phyloP scores from a whole-genome alignment of 352 stramenopile genomes.

The Globisporangium okanoganense region DNA sequence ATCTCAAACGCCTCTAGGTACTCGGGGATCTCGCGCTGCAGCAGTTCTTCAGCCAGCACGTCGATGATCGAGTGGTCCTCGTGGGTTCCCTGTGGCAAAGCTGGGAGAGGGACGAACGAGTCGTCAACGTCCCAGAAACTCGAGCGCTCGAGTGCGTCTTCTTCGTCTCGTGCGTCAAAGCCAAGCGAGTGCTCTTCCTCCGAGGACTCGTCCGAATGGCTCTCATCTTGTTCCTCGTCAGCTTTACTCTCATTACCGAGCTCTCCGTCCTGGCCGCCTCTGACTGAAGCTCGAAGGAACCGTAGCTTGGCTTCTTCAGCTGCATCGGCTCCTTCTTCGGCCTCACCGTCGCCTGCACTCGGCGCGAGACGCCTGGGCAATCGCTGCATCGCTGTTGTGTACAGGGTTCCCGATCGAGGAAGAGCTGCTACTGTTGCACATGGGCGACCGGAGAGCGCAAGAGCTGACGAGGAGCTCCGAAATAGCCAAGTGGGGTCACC shows the following conservation, averaged over 20 bases:
- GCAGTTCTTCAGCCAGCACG: conserved; percentile 36
- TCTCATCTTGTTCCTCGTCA: neutral
- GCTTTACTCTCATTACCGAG: neutral
- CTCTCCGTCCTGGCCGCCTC: neutral
- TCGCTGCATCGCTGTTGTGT: neutral
- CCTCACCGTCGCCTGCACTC: neutral
- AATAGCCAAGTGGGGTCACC: neutral
- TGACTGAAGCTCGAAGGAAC: neutral
- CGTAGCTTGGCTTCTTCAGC: neutral
- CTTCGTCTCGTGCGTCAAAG: conserved; percentile 8
- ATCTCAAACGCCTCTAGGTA: conserved; percentile 75
- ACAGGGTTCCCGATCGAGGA: neutral
- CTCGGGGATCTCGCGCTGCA: conserved; percentile 36
- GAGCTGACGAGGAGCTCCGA: neutral
- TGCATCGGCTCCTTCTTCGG: neutral
- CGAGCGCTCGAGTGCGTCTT: neutral
- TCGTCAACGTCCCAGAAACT: conserved; percentile 41
- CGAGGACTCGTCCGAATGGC: neutral
- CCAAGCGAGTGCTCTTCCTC: conserved; percentile 1
- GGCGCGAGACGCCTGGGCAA: neutral
- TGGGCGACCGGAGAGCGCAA: neutral
- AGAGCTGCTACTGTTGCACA: neutral
- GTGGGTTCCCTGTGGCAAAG: neutral
- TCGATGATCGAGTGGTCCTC: conserved; percentile 47
- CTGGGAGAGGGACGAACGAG: neutral